Percentiles rank a stretch among this genome's conserved stretches.
These are phyloP conservation scores for Polytrichum commune DNA, from an alignment of 225 moss, liverwort and hornwort species.

Conservation along the genomic window DNA sequence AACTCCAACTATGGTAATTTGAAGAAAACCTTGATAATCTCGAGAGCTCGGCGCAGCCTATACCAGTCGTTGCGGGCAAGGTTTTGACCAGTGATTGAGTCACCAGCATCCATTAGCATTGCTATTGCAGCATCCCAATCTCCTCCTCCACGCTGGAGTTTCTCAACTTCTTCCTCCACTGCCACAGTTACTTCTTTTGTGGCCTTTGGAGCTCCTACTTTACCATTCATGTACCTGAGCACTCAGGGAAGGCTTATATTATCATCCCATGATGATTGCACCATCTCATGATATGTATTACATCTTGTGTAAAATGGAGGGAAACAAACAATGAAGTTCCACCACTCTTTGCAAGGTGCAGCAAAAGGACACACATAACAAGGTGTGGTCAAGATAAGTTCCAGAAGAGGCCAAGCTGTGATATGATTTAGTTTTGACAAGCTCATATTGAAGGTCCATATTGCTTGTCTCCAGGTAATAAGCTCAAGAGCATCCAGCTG, in stretches of 20 bases:
- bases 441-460: too few relatives aligned
- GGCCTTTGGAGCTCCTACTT: slow-evolving; percentile 84
- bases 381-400: too few relatives aligned
- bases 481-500: too few relatives aligned
- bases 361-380: too few relatives aligned
- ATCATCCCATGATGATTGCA: too few relatives aligned
- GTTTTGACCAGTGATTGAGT: slow-evolving; percentile 64
- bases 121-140: slow-evolving; percentile 85
- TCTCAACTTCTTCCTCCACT: slow-evolving; percentile 64
- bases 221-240: slow-evolving; percentile 84
- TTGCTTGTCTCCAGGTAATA: too few relatives aligned
- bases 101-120: slow-evolving; percentile 77
- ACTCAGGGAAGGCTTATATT: slow-evolving; percentile 1
- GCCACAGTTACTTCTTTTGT: slow-evolving; percentile 72
- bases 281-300: too few relatives aligned
- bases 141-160: slow-evolving; percentile 51
- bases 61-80: slow-evolving; percentile 99
- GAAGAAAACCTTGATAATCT: slow-evolving; percentile 73
- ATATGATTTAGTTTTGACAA: too few relatives aligned
- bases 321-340: too few relatives aligned
- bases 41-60: slow-evolving; percentile 90
- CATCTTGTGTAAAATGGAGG: too few relatives aligned
- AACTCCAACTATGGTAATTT: not conserved
- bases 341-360: too few relatives aligned
- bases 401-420: too few relatives aligned